These are phyloP conservation scores for Ophiostoma quercus DNA, from an alignment of 2,329 filamentous ascomycete species.

Conservation along the genomic window DNA sequence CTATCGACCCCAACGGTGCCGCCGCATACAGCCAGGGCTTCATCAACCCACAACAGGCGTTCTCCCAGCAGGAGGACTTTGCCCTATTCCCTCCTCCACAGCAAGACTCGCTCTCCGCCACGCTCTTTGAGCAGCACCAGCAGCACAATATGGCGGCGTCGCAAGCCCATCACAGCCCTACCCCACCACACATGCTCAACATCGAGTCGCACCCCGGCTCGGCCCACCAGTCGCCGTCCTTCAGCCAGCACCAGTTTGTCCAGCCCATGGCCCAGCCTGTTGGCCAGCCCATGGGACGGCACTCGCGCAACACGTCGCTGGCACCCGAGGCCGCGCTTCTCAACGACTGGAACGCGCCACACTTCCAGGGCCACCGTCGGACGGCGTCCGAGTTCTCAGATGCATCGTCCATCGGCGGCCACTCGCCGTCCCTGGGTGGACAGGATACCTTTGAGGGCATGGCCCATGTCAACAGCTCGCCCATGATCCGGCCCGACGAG, in stretches of 20 bases:
- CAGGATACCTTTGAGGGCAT: slow-evolving; percentile 79
- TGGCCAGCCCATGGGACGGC: slow-evolving; percentile 30
- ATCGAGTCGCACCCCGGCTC: slow-evolving; percentile 40
- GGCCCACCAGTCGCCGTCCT: slow-evolving; percentile 53
- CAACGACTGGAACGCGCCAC: slow-evolving; percentile 50
- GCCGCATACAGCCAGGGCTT: slow-evolving; percentile 31
- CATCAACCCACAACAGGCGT: slow-evolving; percentile 43
- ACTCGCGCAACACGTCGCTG: slow-evolving; percentile 54
- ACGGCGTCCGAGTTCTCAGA: slow-evolving; percentile 89
- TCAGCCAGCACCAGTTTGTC: slow-evolving; percentile 53
- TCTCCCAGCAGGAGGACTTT: slow-evolving; percentile 54
- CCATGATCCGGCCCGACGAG: slow-evolving; percentile 71
- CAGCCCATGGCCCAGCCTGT: slow-evolving; percentile 34
- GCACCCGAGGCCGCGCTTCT: slow-evolving; percentile 54
- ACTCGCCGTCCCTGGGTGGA: slow-evolving; percentile 72
- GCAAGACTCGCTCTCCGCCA: slow-evolving; percentile 55
- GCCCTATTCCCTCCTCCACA: slow-evolving; percentile 57
- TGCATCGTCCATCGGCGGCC: slow-evolving; percentile 72
- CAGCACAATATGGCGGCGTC: slow-evolving; percentile 45
- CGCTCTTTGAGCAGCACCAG: slow-evolving; percentile 48
- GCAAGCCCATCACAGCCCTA: slow-evolving; percentile 52
- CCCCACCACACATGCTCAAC: slow-evolving; percentile 50
- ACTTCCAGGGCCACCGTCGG: slow-evolving; percentile 77
- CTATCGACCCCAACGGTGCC: slow-evolving; percentile 27
- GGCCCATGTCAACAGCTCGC: slow-evolving; percentile 64